phyloP scores from a whole-genome alignment of 164 flowering plant genomes.

The Chloranthus sessilifolius region DNA sequence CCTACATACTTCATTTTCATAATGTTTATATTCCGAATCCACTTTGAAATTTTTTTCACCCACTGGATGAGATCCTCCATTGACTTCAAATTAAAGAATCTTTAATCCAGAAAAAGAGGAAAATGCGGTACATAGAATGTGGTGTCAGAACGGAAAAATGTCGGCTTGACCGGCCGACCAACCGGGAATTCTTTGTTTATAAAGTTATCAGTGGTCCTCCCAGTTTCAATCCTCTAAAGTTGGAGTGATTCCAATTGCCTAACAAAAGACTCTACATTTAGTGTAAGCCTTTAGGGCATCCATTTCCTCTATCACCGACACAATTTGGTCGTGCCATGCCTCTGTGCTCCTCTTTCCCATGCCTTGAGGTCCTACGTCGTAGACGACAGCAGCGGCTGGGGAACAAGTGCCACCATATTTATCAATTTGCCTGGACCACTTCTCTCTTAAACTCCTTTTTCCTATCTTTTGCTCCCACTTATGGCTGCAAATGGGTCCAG shows the following conservation, averaged over 20 bases:
- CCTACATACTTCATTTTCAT: background rate
- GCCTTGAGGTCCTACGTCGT: constrained; percentile 18
- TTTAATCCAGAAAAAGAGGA: background rate
- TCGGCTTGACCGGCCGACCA: too few species aligned
- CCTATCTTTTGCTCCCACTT: too few species aligned
- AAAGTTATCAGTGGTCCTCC: constrained; percentile 2
- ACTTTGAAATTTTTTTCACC: background rate
- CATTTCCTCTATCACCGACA: constrained; percentile 15
- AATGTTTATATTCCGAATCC: background rate
- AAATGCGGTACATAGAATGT: background rate
- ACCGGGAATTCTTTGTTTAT: background rate
- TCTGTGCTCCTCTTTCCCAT: constrained; percentile 15
- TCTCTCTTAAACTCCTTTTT: too few species aligned
- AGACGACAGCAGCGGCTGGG: too few species aligned
- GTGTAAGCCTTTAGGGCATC: constrained; percentile 20
- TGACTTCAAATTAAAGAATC: too few species aligned
- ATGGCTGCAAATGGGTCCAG: too few species aligned
- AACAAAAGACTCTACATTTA: constrained; percentile 6
- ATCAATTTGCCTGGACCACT: too few species aligned
- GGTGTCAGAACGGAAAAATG: too few species aligned
- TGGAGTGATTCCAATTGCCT: background rate
- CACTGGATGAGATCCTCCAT: background rate
- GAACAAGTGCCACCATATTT: too few species aligned
- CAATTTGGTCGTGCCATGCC: constrained; percentile 14
- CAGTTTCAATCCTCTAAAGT: background rate